A percentile compares a stretch with the other conserved stretches of the same genome.
Evolutionary conservation across 495 filamentous ascomycete genomes (phyloP).

Genomic region (Talaromyces wortmannii): DNA sequence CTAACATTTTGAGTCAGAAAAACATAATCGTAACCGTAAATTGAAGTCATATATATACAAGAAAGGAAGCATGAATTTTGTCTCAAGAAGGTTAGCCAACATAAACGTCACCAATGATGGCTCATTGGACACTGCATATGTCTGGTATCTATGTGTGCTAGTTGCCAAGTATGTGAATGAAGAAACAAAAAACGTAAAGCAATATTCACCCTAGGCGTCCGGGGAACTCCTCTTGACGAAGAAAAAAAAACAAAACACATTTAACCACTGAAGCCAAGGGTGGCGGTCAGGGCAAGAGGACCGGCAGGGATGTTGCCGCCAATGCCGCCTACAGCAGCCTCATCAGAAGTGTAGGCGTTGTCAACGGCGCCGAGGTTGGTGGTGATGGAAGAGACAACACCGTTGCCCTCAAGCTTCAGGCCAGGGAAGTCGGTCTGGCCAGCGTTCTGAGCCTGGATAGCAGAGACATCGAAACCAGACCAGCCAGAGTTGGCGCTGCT

Average conservation of each 20-base stretch:
- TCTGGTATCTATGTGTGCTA: neutral
- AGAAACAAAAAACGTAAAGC: neutral
- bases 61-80: neutral
- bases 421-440: slow-evolving; percentile 8
- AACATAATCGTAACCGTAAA: neutral
- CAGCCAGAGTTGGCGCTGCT: slow-evolving; percentile 25
- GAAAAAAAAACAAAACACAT: neutral
- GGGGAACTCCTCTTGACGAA: neutral
- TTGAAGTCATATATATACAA: neutral
- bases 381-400: slow-evolving; percentile 26
- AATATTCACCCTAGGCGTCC: neutral
- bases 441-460: slow-evolving; percentile 29
- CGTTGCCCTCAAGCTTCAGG: slow-evolving; percentile 13
- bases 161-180: neutral
- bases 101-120: neutral
- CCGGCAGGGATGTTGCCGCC: slow-evolving; percentile 28
- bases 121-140: neutral
- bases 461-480: slow-evolving; percentile 37
- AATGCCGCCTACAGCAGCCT: slow-evolving; percentile 30
- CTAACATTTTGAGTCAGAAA: too few relatives aligned
- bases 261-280: slow-evolving; percentile 25
- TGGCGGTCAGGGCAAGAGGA: slow-evolving; percentile 20
- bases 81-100: neutral
- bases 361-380: slow-evolving; percentile 14
- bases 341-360: slow-evolving; percentile 29